Conservation (phyloP, 2,329 filamentous ascomycete species). For the Truncatella angustata region DNA sequence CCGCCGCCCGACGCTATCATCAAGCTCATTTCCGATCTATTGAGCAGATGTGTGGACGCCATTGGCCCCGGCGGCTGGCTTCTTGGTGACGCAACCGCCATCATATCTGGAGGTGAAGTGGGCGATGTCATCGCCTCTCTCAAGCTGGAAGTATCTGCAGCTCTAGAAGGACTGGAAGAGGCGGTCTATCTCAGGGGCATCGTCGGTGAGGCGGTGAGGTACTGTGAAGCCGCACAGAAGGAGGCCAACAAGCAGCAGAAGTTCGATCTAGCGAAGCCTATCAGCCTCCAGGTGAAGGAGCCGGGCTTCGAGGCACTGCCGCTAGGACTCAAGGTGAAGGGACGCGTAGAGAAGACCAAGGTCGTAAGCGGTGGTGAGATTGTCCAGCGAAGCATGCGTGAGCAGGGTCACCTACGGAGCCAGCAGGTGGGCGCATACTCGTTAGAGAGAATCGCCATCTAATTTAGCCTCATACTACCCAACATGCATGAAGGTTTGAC, state of each 20-base stretch:
- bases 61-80: constrained; percentile 75
- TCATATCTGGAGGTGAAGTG: constrained; percentile 51
- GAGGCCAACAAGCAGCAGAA: constrained; percentile 11
- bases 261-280: constrained; percentile 40
- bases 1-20: constrained; percentile 66
- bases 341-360: constrained; percentile 52
- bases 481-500: not conserved
- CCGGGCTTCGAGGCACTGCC: constrained; percentile 56
- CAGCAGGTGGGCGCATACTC: constrained; percentile 81
- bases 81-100: constrained; percentile 54
- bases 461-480: constrained; percentile 15
- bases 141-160: constrained; percentile 67
- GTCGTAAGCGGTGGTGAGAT: constrained; percentile 69
- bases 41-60: constrained; percentile 73
- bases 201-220: constrained; percentile 65
- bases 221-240: constrained; percentile 41
- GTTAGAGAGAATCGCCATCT: constrained; percentile 72
- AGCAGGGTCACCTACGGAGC: constrained; percentile 75
- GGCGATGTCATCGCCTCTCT: constrained; percentile 65
- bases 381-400: constrained; percentile 64
- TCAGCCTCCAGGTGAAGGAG: constrained; percentile 42
- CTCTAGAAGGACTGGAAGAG: constrained; percentile 71
- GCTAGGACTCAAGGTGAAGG: constrained; percentile 65
- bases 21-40: constrained; percentile 66
- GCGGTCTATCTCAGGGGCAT: constrained; percentile 62